These are phyloP conservation scores for Ephemerocybe angulata DNA, from an alignment of 768 basidiomycete species.

Conservation along the genomic window DNA sequence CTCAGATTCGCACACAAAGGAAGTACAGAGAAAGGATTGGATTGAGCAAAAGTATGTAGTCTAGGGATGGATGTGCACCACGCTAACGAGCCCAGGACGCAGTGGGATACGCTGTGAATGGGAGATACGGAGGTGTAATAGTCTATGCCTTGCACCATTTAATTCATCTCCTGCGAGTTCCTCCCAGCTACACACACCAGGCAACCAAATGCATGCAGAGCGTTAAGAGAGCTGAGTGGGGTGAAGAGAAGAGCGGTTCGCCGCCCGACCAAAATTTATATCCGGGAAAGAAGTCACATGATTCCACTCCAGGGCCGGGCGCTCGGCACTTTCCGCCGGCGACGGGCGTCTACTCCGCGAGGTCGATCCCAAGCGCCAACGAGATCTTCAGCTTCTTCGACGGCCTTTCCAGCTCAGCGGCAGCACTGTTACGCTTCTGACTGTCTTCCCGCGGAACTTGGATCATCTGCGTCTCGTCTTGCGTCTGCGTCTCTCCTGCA, in stretches of 20 bases:
- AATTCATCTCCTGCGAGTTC: constrained; percentile 89
- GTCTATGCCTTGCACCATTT: constrained; percentile 82
- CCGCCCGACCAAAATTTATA: background rate
- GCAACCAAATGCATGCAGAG: constrained; percentile 36
- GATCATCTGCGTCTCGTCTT: constrained; percentile 28
- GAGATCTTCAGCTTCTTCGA: constrained; percentile 73
- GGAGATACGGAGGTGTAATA: constrained; percentile 84
- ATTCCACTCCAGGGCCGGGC: constrained; percentile 13
- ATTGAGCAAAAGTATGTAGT: constrained; percentile 4
- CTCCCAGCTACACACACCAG: constrained; percentile 37
- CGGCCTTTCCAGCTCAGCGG: constrained; percentile 24
- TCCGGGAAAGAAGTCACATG: background rate
- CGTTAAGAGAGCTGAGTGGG: constrained; percentile 43
- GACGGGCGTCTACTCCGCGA: constrained; percentile 55
- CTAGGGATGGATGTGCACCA: constrained; percentile 72
- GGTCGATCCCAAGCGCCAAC: constrained; percentile 62
- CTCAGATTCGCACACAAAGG: background rate
- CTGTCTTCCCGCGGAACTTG: background rate
- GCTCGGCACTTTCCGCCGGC: too few relatives aligned
- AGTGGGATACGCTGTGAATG: constrained; percentile 49
- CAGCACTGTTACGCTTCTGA: constrained; percentile 33
- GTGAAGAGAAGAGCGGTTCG: constrained; percentile 17
- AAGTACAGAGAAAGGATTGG: constrained; percentile 2
- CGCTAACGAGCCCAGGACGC: constrained; percentile 76
- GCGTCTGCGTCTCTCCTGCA: constrained; percentile 31